phyloP scores from a whole-genome alignment of 164 flowering plant genomes.

The Chloranthus sessilifolius region DNA sequence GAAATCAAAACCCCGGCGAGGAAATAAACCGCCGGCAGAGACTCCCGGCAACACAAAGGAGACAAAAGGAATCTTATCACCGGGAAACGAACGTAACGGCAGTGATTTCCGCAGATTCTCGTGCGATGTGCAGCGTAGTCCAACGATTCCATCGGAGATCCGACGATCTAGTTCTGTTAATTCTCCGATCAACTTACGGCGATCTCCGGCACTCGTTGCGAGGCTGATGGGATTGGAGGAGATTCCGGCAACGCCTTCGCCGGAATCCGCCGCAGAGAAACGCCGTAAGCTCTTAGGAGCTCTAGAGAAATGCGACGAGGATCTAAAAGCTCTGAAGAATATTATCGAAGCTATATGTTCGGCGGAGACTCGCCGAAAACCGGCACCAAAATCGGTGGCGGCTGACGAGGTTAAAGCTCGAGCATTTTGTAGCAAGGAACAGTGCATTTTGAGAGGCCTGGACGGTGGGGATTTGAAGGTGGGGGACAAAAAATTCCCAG shows the following conservation, averaged over 20 bases:
- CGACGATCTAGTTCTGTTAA: conserved; percentile 25
- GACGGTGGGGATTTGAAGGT: conserved; percentile 12
- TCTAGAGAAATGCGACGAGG: conserved; percentile 74
- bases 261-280: conserved; percentile 39
- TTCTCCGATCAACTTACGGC: conserved; percentile 11
- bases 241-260: conserved; percentile 7
- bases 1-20: neutral
- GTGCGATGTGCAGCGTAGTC: conserved; percentile 39
- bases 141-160: conserved; percentile 49
- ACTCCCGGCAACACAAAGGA: neutral
- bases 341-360: conserved; percentile 49
- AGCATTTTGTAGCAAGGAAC: neutral
- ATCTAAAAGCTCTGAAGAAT: conserved; percentile 56
- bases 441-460: neutral
- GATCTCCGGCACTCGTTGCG: conserved; percentile 29
- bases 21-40: neutral
- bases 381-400: conserved; percentile 1
- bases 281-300: conserved; percentile 56
- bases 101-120: conserved; percentile 19
- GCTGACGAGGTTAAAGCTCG: conserved; percentile 3
- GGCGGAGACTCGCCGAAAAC: conserved; percentile 10
- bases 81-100: neutral
- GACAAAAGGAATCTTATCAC: neutral
- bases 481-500: conserved; percentile 16
- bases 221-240: conserved; percentile 36